Conservation (phyloP, 169 alveolate genomes). For the Theileria equi region DNA sequence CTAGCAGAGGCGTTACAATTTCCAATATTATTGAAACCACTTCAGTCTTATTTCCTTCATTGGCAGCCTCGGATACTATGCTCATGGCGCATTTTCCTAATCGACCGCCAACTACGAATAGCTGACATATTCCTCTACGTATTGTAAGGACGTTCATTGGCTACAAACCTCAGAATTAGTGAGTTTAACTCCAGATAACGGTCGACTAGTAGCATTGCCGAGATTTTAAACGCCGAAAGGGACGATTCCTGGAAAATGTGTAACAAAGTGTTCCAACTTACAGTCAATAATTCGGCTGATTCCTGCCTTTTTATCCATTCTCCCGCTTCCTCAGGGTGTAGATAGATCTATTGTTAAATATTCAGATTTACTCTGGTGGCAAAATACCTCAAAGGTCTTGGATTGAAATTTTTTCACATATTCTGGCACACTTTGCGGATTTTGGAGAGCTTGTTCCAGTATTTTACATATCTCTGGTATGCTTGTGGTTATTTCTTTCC, state of each 20-base stretch:
- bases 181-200: slow-evolving; percentile 31
- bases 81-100: slow-evolving; percentile 37
- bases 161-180: slow-evolving; percentile 25
- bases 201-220: slow-evolving; percentile 23
- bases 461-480: slow-evolving; percentile 8
- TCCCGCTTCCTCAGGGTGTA: slow-evolving; percentile 28
- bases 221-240: slow-evolving; percentile 18
- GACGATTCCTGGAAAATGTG: slow-evolving; percentile 11
- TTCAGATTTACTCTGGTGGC: neutral
- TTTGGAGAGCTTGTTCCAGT: slow-evolving; percentile 22
- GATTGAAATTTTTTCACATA: slow-evolving; percentile 29
- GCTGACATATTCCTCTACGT: slow-evolving; percentile 38
- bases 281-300: slow-evolving; percentile 11
- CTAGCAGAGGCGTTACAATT: slow-evolving; percentile 43
- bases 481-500: slow-evolving; percentile 17
- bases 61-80: slow-evolving; percentile 32
- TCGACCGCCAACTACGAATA: slow-evolving; percentile 47
- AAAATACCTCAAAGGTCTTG: slow-evolving; percentile 30
- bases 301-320: slow-evolving; percentile 33
- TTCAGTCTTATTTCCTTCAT: slow-evolving; percentile 4
- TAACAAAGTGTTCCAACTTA: neutral
- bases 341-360: slow-evolving; percentile 33
- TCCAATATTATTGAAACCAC: slow-evolving; percentile 14
- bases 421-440: slow-evolving; percentile 16
- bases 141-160: neutral